A percentile compares a stretch with the other conserved stretches of the same genome.
These are phyloP conservation scores for Paraphaeosphaeria sporulosa DNA, from an alignment of 2,329 filamentous ascomycete genomes.

Conservation along the genomic window DNA sequence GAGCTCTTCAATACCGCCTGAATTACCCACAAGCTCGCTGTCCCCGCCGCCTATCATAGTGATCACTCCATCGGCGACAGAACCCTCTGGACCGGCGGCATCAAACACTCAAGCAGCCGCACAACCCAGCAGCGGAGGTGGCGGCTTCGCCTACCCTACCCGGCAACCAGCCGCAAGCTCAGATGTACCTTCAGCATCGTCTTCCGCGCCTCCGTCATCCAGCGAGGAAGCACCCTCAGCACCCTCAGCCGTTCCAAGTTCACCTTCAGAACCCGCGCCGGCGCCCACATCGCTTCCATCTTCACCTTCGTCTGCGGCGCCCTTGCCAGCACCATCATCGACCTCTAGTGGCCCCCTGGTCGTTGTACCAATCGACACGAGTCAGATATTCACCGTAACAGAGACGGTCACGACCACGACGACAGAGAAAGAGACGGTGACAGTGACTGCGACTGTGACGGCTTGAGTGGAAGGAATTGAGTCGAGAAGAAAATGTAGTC, in stretches of 20 bases:
- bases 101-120: background rate
- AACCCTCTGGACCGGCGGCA: background rate
- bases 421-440: constrained; percentile 42
- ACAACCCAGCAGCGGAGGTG: background rate
- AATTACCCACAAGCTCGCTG: constrained; percentile 14
- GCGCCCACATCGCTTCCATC: constrained; percentile 14
- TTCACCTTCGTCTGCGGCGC: background rate
- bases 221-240: background rate
- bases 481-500: too few species aligned
- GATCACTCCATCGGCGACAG: constrained; percentile 1
- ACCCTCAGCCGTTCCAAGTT: background rate
- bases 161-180: constrained; percentile 7
- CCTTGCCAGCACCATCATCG: constrained; percentile 17
- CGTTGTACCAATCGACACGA: constrained; percentile 41
- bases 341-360: constrained; percentile 38
- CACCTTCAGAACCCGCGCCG: constrained; percentile 11
- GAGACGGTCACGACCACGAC: constrained; percentile 35
- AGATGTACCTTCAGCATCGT: background rate
- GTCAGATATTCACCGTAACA: constrained; percentile 45
- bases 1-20: constrained; percentile 19
- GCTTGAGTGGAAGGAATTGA: constrained; percentile 13
- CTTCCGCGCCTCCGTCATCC: background rate
- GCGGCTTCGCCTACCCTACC: constrained; percentile 10
- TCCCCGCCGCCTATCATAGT: constrained; percentile 38
- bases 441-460: constrained; percentile 35